Conservation (phyloP, 441 rosid genomes). For the Croton laevigatus region DNA sequence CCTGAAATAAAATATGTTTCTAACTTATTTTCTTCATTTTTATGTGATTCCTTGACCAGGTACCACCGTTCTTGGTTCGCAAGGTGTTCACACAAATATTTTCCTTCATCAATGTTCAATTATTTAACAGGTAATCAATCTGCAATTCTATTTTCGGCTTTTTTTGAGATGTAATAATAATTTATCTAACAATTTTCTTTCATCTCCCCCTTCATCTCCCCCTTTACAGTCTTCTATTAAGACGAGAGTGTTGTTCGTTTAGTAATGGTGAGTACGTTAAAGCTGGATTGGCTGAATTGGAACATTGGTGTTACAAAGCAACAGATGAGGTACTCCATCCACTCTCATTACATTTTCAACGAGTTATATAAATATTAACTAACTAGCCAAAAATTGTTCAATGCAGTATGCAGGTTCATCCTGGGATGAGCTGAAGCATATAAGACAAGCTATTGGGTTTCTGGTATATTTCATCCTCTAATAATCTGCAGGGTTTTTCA, state of each 20-base stretch:
- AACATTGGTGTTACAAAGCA: conserved; percentile 95
- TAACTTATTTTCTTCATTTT: background rate
- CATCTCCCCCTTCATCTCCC: background rate
- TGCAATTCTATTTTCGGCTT: background rate
- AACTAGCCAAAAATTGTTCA: conserved; percentile 15
- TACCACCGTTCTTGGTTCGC: conserved; percentile 85
- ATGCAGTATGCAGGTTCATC: conserved; percentile 88
- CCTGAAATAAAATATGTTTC: background rate
- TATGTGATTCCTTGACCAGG: conserved; percentile 36
- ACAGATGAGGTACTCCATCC: conserved; percentile 77
- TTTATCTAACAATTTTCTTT: background rate
- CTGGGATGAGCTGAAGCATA: conserved; percentile 91
- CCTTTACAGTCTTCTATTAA: conserved; percentile 64
- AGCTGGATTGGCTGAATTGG: conserved; percentile 95
- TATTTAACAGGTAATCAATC: conserved; percentile 62
- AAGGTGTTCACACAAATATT: conserved; percentile 88
- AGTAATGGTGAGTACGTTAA: conserved; percentile 98
- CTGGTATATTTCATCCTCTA: conserved; percentile 48
- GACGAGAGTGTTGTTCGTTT: conserved; percentile 98
- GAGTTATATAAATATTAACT: background rate
- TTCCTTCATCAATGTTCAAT: conserved; percentile 88
- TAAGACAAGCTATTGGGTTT: conserved; percentile 93
- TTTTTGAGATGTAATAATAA: conserved; percentile 5
- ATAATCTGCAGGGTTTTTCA: conserved; percentile 9
- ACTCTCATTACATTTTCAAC: conserved; percentile 10